Percentiles rank a stretch among this genome's conserved stretches.
These are phyloP conservation scores for Diplodia mutila DNA, from an alignment of 2,329 filamentous ascomycete species.

Conservation along the genomic window DNA sequence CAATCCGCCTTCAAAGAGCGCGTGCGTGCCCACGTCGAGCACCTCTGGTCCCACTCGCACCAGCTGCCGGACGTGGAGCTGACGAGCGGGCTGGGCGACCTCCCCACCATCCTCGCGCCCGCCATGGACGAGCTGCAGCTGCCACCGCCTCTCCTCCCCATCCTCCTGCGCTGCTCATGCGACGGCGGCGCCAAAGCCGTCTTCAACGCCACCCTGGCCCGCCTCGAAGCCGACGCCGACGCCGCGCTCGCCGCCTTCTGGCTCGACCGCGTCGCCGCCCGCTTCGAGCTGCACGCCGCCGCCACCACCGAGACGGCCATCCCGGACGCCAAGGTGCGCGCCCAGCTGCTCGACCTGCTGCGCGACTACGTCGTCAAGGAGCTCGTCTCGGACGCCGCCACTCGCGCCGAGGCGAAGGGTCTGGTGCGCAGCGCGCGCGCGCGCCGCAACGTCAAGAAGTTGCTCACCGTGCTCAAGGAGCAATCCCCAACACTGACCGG, in stretches of 20 bases:
- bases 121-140: not conserved
- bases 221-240: conserved; percentile 37
- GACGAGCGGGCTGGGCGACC: not conserved
- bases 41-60: conserved; percentile 1
- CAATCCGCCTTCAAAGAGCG: not conserved
- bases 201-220: conserved; percentile 28
- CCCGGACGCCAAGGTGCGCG: conserved; percentile 37
- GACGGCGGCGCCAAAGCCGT: conserved; percentile 13
- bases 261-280: conserved; percentile 37
- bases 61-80: conserved; percentile 8
- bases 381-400: conserved; percentile 38
- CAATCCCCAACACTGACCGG: conserved; percentile 8
- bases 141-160: conserved; percentile 15
- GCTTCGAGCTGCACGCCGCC: conserved; percentile 35
- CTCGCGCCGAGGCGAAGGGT: conserved; percentile 38
- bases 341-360: conserved; percentile 41
- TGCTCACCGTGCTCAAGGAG: conserved; percentile 33
- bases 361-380: conserved; percentile 38
- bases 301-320: conserved; percentile 31
- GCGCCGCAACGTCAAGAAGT: conserved; percentile 37
- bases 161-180: conserved; percentile 17
- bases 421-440: conserved; percentile 39
- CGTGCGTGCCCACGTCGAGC: not conserved
- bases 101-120: not conserved
- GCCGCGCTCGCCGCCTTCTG: conserved; percentile 38